Percentiles rank a stretch among this genome's conserved stretches.
These are phyloP conservation scores for Venturia pyrina DNA, from an alignment of 2,329 filamentous ascomycete species.

Conservation along the genomic window DNA sequence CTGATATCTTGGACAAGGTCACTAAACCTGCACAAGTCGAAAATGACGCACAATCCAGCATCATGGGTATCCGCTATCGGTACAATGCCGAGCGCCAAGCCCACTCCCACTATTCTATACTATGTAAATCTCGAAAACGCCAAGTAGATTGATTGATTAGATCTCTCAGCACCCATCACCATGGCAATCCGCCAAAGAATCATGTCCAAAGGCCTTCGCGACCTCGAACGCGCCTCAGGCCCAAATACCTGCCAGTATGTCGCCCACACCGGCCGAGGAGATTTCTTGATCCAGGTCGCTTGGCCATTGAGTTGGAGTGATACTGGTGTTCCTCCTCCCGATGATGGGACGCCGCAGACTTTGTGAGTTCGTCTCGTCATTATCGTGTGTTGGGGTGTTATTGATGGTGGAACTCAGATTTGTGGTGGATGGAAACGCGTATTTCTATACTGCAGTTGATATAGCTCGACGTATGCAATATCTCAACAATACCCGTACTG, in stretches of 20 bases:
- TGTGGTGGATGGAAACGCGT: slow-evolving; percentile 4
- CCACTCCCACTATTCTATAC: too few relatives aligned
- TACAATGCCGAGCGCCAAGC: background rate
- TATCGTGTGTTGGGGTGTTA: background rate
- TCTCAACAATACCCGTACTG: background rate
- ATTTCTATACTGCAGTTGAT: slow-evolving; percentile 3
- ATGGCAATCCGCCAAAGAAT: background rate
- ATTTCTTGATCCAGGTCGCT: slow-evolving; percentile 5
- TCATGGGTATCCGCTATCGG: background rate
- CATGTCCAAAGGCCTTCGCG: background rate
- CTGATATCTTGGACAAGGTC: background rate
- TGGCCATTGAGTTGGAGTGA: slow-evolving; percentile 6
- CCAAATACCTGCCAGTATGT: slow-evolving; percentile 8
- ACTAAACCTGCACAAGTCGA: background rate
- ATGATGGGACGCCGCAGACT: background rate
- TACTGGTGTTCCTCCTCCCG: background rate
- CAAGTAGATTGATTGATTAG: slow-evolving; percentile 2
- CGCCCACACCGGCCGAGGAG: background rate
- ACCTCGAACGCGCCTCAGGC: background rate
- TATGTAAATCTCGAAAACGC: background rate
- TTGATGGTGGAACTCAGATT: background rate
- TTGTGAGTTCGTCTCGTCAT: background rate
- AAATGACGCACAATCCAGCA: background rate
- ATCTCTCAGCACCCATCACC: background rate
- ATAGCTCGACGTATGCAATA: slow-evolving; percentile 4